Evolutionary conservation across 1,284 basidiomycete species (phyloP).

Genomic region (Fomitopsis schrenkii): DNA sequence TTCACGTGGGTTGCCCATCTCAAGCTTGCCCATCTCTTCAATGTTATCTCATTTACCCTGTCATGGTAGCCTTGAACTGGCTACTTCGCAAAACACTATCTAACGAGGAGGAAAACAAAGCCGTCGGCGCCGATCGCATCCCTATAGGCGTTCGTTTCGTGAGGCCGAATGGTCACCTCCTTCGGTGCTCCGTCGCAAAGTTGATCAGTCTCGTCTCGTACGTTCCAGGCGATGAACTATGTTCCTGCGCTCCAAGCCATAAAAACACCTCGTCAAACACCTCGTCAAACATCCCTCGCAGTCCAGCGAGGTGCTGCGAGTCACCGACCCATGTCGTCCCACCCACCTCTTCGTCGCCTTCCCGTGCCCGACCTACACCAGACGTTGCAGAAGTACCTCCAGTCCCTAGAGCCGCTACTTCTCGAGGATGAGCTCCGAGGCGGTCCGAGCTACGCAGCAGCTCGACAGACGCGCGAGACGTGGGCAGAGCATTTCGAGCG

Average conservation of each 20-base stretch:
- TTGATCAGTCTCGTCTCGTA: too few relatives aligned
- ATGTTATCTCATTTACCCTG: too few relatives aligned
- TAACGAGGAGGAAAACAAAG: too few relatives aligned
- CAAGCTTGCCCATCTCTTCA: too few relatives aligned
- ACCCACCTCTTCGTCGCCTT: slow-evolving; percentile 52
- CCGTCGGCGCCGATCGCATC: too few relatives aligned
- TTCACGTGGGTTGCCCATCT: too few relatives aligned
- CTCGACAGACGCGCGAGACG: slow-evolving; percentile 56
- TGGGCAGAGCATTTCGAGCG: slow-evolving; percentile 73
- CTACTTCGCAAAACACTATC: too few relatives aligned
- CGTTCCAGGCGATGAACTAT: neutral
- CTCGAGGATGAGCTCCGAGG: slow-evolving; percentile 68
- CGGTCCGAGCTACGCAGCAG: slow-evolving; percentile 48
- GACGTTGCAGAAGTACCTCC: slow-evolving; percentile 79
- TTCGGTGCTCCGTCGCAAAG: too few relatives aligned
- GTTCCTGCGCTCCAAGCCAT: neutral
- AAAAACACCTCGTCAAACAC: neutral
- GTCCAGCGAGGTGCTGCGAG: neutral
- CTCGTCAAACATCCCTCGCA: neutral
- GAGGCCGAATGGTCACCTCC: too few relatives aligned
- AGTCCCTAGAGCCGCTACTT: slow-evolving; percentile 78
- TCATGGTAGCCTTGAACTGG: too few relatives aligned
- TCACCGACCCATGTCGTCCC: slow-evolving; percentile 7
- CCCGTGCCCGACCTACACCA: slow-evolving; percentile 81
- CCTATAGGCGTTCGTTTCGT: too few relatives aligned